Conservation (phyloP, 768 basidiomycete genomes). For the Kwoniella dejecticola region DNA sequence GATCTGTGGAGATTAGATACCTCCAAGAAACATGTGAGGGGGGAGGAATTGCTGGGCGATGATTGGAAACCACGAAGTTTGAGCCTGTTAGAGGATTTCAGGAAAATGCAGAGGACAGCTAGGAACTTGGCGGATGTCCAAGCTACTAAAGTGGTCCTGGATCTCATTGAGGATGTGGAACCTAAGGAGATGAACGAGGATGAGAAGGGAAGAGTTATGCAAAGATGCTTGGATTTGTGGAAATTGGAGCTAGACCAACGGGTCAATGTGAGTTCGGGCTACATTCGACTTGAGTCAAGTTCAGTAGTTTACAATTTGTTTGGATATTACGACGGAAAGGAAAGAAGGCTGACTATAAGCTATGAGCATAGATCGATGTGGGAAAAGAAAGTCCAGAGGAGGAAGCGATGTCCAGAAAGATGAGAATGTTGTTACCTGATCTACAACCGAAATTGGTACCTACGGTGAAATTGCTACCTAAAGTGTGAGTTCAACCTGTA, state of each 20-base stretch:
- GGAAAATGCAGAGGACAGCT: constrained; percentile 70
- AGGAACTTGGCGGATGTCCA: constrained; percentile 83
- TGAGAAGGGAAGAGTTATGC: constrained; percentile 50
- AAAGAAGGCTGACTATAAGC: not conserved
- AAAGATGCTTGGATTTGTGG: constrained; percentile 76
- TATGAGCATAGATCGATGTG: constrained; percentile 67
- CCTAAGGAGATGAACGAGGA: constrained; percentile 21
- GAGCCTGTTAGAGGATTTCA: constrained; percentile 83
- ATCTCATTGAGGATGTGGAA: constrained; percentile 22
- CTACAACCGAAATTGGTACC: constrained; percentile 47
- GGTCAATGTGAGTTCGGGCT: constrained; percentile 69
- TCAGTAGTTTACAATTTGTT: too few species aligned
- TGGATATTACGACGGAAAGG: too few species aligned
- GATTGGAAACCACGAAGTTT: constrained; percentile 87
- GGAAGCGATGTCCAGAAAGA: constrained; percentile 57
- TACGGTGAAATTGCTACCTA: constrained; percentile 64
- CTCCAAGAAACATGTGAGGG: constrained; percentile 87
- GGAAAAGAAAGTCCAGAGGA: constrained; percentile 69
- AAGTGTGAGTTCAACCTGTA: constrained; percentile 62
- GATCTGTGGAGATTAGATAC: constrained; percentile 96
- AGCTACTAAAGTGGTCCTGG: constrained; percentile 75
- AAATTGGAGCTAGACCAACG: constrained; percentile 75
- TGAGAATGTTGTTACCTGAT: constrained; percentile 36
- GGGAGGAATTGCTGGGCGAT: constrained; percentile 76
- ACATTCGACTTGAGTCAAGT: too few species aligned